Evolutionary conservation across 2,329 filamentous ascomycete genomes (phyloP).

Genomic region (Cladophialophora chaetospira): DNA sequence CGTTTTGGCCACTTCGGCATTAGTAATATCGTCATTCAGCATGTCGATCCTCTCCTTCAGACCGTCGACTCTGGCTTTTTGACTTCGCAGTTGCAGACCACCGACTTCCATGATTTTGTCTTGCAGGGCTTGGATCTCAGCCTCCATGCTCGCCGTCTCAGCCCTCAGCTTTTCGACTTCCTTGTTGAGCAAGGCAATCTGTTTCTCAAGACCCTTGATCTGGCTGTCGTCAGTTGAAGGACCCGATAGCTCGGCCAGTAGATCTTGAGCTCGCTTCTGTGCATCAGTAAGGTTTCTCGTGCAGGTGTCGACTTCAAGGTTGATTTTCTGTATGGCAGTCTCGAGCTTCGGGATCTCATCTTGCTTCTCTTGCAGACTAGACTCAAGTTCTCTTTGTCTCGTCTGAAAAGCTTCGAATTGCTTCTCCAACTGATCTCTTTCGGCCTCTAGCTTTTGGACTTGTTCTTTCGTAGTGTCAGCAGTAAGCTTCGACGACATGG

Average conservation of each 20-base stretch:
- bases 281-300: conserved; percentile 82
- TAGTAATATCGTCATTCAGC: conserved; percentile 78
- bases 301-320: conserved; percentile 83
- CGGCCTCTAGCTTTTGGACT: conserved; percentile 80
- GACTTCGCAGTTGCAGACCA: conserved; percentile 85
- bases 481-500: conserved; percentile 96
- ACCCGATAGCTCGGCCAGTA: conserved; percentile 77
- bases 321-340: conserved; percentile 87
- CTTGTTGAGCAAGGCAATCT: conserved; percentile 71
- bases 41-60: conserved; percentile 82
- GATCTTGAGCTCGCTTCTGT: conserved; percentile 80
- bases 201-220: conserved; percentile 72
- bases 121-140: conserved; percentile 88
- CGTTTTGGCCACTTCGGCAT: conserved; percentile 80
- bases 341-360: conserved; percentile 81
- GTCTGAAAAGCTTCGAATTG: conserved; percentile 84
- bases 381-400: conserved; percentile 77
- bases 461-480: conserved; percentile 85
- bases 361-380: conserved; percentile 68
- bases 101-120: conserved; percentile 98
- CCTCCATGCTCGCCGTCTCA: conserved; percentile 87
- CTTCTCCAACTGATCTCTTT: conserved; percentile 81
- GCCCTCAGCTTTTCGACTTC: conserved; percentile 78
- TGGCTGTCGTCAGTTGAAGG: conserved; percentile 78
- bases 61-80: conserved; percentile 87